phyloP scores from a whole-genome alignment of 2,329 filamentous ascomycete species.

The Fusarium chuoi region DNA sequence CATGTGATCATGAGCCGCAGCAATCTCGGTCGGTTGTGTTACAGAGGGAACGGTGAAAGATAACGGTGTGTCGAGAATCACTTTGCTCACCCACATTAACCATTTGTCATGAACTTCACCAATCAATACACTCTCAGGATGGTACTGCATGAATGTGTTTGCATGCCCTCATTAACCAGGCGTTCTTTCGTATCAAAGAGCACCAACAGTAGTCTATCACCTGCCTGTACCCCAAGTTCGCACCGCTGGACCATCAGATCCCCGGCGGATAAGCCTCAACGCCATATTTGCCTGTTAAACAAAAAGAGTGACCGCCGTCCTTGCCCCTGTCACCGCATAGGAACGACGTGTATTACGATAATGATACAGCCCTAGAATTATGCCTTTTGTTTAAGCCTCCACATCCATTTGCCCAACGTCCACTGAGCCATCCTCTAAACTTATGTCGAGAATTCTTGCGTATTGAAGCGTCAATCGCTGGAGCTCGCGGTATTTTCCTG shows the following conservation, averaged over 20 bases:
- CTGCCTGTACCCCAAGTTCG: slow-evolving; percentile 4
- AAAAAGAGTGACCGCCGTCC: slow-evolving; percentile 13
- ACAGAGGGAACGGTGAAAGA: slow-evolving; percentile 11
- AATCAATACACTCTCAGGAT: slow-evolving; percentile 20
- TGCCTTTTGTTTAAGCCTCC: slow-evolving; percentile 44
- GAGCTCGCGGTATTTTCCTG: slow-evolving; percentile 94
- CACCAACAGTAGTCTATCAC: slow-evolving; percentile 32
- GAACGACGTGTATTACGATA: slow-evolving; percentile 12
- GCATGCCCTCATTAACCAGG: slow-evolving; percentile 28
- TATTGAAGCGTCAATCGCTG: slow-evolving; percentile 96
- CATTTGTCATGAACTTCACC: slow-evolving; percentile 17
- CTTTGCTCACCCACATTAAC: slow-evolving; percentile 4
- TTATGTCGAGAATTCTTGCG: slow-evolving; percentile 80
- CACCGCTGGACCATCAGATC: slow-evolving; percentile 15
- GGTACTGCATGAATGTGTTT: slow-evolving; percentile 26
- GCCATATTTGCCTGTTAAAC: slow-evolving; percentile 25
- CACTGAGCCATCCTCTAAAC: slow-evolving; percentile 56
- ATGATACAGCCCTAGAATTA: slow-evolving; percentile 31
- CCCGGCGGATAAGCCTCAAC: slow-evolving; percentile 28
- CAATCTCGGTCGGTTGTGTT: slow-evolving; percentile 3
- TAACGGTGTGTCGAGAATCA: slow-evolving; percentile 16
- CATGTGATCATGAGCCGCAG: slow-evolving; percentile 15
- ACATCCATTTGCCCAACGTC: slow-evolving; percentile 58
- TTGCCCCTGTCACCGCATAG: background rate
- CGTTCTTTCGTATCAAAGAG: slow-evolving; percentile 26